Evolutionary conservation across 805 yeast genomes (phyloP), one percentile per base, ranked within the genome.

Genomic region (Candida taoyuanica): DNA sequence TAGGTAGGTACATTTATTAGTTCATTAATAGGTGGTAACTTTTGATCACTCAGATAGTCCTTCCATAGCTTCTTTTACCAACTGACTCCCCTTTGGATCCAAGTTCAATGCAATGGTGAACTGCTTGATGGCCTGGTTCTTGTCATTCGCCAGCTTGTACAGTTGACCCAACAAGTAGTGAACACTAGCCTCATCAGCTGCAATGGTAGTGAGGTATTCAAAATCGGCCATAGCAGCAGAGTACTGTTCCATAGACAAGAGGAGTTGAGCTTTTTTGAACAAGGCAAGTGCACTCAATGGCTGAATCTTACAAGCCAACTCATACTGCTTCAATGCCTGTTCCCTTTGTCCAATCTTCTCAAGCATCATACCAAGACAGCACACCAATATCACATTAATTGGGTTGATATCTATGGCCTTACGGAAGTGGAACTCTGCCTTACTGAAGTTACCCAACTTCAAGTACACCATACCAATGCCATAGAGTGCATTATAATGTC

Each of bases 401-500:
- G 97, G 96, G 55, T 93, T 93, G 34, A 93, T 86, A 26, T 81
- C 75, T 13, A 85, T 76, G 0, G 98, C 98, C 53, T 83, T 85
- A 38, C 87, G 68, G 64, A 91, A 87, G 60, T 87, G 94, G 45
- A 78, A 76, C 52, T 87, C 89, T 1, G 98, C 96, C 51, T 78
- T 78, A 31, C 74, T 77, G 53, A 78, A 78, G 50, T 86, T 88
- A 5, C 97, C 98, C 36, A 88, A 64, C 53, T 87, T 85, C 58
- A 87, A 73, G 58, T 81, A 83, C 20, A 88, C 94, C 91, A 88
- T 87, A 7, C 98, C 98, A 40, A 93, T 74, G 19, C 98, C 98
- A 55, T 93, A 93, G 53, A 89, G 78, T 0, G 98, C 97, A 60
- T 91, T 93, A 61, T 89, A 93, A 57, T 87, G 96, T 40, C 88